Base-by-base conservation (phyloP, 495 filamentous ascomycete species). In the Pseudomonodictys pantanalensis region DNA sequence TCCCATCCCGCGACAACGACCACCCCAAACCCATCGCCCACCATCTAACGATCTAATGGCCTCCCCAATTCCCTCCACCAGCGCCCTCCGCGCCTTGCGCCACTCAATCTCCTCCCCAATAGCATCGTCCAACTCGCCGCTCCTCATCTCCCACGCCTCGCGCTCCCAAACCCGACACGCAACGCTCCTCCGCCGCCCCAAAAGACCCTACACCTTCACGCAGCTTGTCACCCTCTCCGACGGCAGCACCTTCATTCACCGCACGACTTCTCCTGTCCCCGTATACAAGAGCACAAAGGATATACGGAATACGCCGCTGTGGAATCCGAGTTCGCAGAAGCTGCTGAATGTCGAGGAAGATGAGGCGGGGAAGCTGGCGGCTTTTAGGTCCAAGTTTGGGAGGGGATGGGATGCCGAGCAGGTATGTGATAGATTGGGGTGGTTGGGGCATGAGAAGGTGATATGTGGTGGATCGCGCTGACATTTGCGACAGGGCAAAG, bases 151-250 rank as follows among this genome's bases (percentile, higher is more conserved):
- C 8, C 56, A 41, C 7, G 57, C 62, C 53, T 62, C 60, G 56
- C 66, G 25, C 68, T 66, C 59, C 38, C 56, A 77, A 79, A 75
- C 76, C 72, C 88, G 90, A n/a, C 83, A 91, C 70, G 95, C 93
- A 23, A 88, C 87, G n/a, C 88, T 96, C 58, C 82, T 98, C 69
- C 83, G 81, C 30, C 91, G 95, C 2, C 90, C 89, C 15, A 86
- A 88, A 67, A 86, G 92, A 3, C 93, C 93, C 29, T 97, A 97
- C 82, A 89, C 86, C 65, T 96, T 96, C 83, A 96, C 93, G 20
- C 93, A 98, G 75, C 85, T 98, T 29, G 81, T 97, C 52, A 92
- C 92, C 53, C 86, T 96, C 62, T 86, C 86, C n/a, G 93, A 98
- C 79, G 93, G 93, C 54, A 85, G 80, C 68, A 88, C 90, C 53